Evolutionary conservation across 2,329 filamentous ascomycete species (phyloP).

Genomic region (Metarhizium rileyi): DNA sequence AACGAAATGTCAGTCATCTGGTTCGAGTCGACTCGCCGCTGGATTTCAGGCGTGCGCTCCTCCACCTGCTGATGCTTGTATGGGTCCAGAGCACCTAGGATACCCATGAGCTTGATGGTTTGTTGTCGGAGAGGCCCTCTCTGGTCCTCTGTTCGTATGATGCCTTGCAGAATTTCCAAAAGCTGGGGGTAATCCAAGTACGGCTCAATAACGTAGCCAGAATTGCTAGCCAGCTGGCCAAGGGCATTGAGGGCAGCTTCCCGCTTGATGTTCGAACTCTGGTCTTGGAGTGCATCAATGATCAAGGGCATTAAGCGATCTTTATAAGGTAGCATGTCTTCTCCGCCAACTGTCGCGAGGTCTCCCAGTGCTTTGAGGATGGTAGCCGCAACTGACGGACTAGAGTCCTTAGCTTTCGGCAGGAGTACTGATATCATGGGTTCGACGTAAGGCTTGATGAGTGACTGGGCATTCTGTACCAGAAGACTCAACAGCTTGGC

Average conservation of each 20-base stretch:
- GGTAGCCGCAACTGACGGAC: conserved; percentile 81
- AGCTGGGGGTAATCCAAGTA: conserved; percentile 93
- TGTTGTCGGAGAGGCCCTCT: conserved; percentile 79
- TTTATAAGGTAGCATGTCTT: conserved; percentile 89
- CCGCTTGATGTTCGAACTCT: conserved; percentile 81
- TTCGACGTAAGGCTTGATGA: conserved; percentile 95
- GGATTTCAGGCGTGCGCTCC: conserved; percentile 75
- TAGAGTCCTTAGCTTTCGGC: conserved; percentile 79
- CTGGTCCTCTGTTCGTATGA: conserved; percentile 82
- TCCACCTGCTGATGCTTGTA: conserved; percentile 92
- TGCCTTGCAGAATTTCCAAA: conserved; percentile 83
- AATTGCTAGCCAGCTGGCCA: conserved; percentile 88
- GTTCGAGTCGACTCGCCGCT: conserved; percentile 52
- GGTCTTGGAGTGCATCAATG: conserved; percentile 85
- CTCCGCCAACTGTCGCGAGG: conserved; percentile 83
- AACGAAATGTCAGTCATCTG: conserved; percentile 86
- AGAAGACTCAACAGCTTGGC: conserved; percentile 86
- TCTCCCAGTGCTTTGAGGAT: conserved; percentile 95
- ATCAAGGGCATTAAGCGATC: conserved; percentile 91
- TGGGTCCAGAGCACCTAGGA: conserved; percentile 86
- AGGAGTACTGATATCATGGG: conserved; percentile 93
- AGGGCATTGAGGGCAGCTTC: conserved; percentile 86
- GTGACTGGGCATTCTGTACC: conserved; percentile 81
- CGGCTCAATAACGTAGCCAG: conserved; percentile 93
- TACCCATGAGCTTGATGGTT: conserved; percentile 94